Conservation (phyloP, 2,329 filamentous ascomycete species). For the Paracoccidioides brasiliensis region DNA sequence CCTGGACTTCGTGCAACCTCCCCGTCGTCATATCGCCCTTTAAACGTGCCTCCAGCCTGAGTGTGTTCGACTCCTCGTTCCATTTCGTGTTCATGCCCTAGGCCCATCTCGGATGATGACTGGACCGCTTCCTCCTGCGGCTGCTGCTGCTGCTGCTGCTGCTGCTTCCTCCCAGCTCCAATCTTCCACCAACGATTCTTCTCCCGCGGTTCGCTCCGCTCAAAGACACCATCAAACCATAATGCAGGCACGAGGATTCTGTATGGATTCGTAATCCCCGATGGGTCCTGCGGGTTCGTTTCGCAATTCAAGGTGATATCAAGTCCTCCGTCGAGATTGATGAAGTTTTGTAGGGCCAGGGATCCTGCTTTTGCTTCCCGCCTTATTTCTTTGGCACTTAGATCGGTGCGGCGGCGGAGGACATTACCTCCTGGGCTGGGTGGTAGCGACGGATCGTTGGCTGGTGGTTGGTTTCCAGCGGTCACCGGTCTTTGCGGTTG, state of each 20-base stretch:
- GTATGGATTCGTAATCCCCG: constrained; percentile 80
- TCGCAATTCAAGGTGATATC: constrained; percentile 86
- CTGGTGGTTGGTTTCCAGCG: constrained; percentile 2
- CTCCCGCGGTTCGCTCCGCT: constrained; percentile 23
- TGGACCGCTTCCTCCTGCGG: constrained; percentile 3
- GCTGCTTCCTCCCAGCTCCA: constrained; percentile 14
- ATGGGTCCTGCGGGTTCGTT: constrained; percentile 69
- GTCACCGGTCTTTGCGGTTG: constrained; percentile 4
- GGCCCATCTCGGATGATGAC: background rate
- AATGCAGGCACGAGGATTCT: constrained; percentile 72
- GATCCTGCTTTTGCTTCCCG: constrained; percentile 42
- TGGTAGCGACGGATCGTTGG: constrained; percentile 8
- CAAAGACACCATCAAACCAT: constrained; percentile 34
- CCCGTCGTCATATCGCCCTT: background rate
- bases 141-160: constrained; percentile 12
- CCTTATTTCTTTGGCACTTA: constrained; percentile 49
- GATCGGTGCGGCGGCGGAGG: constrained; percentile 56
- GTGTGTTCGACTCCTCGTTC: background rate
- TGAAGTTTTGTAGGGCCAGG: constrained; percentile 37
- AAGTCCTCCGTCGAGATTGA: constrained; percentile 71
- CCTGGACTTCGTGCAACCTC: background rate
- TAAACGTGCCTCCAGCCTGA: constrained; percentile 1
- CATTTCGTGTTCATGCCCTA: background rate
- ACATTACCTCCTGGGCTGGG: constrained; percentile 36
- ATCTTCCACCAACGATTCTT: constrained; percentile 25